Evolutionary conservation across 2,329 filamentous ascomycete species (phyloP).

Genomic region (Pseudocercospora macadamiae): DNA sequence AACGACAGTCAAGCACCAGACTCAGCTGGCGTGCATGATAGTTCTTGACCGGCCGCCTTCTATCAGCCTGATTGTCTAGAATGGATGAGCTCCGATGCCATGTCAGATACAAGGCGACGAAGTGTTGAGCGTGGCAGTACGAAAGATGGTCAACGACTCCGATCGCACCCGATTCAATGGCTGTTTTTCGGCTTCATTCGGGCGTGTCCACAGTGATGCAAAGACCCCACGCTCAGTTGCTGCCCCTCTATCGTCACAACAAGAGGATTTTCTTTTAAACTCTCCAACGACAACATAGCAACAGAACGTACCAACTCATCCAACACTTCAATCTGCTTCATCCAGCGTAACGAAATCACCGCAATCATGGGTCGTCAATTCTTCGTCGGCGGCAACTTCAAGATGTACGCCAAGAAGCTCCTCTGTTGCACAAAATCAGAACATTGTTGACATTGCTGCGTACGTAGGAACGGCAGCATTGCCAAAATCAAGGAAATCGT

Average conservation of each 20-base stretch:
- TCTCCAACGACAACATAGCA: background rate
- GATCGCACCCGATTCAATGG: background rate
- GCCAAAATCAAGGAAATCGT: constrained; percentile 74
- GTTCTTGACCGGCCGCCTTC: too few species aligned
- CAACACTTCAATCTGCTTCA: background rate
- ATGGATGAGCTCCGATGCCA: too few species aligned
- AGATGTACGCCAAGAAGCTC: too few species aligned
- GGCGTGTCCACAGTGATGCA: background rate
- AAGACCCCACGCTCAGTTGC: background rate
- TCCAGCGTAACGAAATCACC: constrained; percentile 16
- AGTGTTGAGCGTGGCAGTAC: too few species aligned
- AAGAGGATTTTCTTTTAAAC: background rate
- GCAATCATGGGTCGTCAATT: constrained; percentile 47
- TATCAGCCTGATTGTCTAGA: too few species aligned
- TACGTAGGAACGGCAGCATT: constrained; percentile 88
- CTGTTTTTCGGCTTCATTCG: too few species aligned
- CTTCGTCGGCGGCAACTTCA: constrained; percentile 74
- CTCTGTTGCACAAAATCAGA: too few species aligned
- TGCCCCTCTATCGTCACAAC: background rate
- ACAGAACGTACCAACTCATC: background rate
- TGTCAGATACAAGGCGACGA: too few species aligned
- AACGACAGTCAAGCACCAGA: background rate
- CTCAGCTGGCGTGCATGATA: too few species aligned
- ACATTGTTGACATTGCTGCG: too few species aligned
- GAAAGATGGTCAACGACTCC: background rate